Percentiles rank a stretch among this genome's conserved stretches.
These are phyloP conservation scores for Rhamnella rubrinervis DNA, from an alignment of 331 rosid species.

Conservation along the genomic window DNA sequence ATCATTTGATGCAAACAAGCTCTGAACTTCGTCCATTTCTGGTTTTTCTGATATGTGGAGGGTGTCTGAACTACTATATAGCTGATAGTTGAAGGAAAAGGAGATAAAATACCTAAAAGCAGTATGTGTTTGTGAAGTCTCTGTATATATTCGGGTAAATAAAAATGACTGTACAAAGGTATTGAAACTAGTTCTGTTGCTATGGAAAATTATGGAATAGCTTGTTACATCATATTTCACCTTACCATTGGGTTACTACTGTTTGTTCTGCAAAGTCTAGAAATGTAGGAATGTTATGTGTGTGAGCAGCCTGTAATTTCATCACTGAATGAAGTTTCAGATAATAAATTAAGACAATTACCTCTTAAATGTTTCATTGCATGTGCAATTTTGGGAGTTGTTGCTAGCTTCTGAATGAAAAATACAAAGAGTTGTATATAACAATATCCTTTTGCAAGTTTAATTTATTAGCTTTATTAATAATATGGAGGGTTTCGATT, in stretches of 20 bases:
- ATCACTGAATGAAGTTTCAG: not conserved
- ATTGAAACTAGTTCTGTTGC: not conserved
- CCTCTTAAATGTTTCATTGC: not conserved
- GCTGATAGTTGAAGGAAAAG: not conserved
- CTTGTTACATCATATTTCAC: not conserved
- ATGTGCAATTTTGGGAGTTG: not conserved
- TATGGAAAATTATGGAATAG: not conserved
- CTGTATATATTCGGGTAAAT: not conserved
- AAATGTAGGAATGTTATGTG: not conserved
- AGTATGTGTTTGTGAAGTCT: not conserved
- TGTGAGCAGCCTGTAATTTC: slow-evolving; percentile 4
- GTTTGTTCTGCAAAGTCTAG: not conserved
- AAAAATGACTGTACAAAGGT: not conserved
- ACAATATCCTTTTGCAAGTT: no score
- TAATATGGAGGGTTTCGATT: no score
- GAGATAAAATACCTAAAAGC: not conserved
- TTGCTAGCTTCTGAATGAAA: no score
- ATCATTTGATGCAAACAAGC: slow-evolving; percentile 33
- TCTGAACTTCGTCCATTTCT: not conserved
- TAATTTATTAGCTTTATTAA: no score
- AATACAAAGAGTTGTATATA: no score
- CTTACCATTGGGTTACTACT: not conserved
- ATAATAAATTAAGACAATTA: not conserved
- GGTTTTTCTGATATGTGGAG: no score
- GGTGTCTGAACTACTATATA: not conserved